Base-by-base conservation (phyloP, 2,329 filamentous ascomycete species). In the Leptographium wingfieldii region DNA sequence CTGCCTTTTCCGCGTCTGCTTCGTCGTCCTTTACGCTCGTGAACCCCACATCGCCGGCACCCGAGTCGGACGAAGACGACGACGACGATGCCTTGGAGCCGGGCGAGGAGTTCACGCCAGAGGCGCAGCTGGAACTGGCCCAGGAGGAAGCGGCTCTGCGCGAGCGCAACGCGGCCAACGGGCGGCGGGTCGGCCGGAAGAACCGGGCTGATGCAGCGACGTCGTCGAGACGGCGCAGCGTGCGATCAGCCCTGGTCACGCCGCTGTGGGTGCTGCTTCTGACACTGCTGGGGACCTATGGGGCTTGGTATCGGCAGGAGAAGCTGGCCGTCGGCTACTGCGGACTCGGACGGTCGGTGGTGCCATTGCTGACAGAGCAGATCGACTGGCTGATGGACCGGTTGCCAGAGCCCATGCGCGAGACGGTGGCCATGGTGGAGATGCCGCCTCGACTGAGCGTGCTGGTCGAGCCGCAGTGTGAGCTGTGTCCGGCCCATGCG, bases 311-410 rank as follows among this genome's bases (percentile, higher is more conserved):
- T 76, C 81, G 92, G 56, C 90, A 96, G 69, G 94, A 99, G 73
- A 97, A 97, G 78, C 77, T 96, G n/a, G 87, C 90, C 19, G 90
- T 97, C 25, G 94, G 95, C 40, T 99, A 95, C 69, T 99, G 94
- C 70, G 91, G 92, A 14, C 81, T 95, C 58, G 94, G 88, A 29
- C 82, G 85, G 58, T 77, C 83, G 55, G 81, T 78, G 2, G 76
- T 73, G 38, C 68, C 76, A 64, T 68, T 83, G 35, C 69, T 73
- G 9, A 66, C 69, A 2, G 68, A 71, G 7, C 59, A 61, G 56
- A 73, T 75, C 0, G 72, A 74, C 63, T n/a, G 40, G 22, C 73
- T 72, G 71, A 69, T 72, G 5, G 55, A 53, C 19, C 73, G 72
- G 71, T 70, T 72, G 4, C 67, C 61, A 11, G 75, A 55, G 63